Evolutionary conservation across 2,329 filamentous ascomycete species (phyloP).

Genomic region (Trichoderma sp.): DNA sequence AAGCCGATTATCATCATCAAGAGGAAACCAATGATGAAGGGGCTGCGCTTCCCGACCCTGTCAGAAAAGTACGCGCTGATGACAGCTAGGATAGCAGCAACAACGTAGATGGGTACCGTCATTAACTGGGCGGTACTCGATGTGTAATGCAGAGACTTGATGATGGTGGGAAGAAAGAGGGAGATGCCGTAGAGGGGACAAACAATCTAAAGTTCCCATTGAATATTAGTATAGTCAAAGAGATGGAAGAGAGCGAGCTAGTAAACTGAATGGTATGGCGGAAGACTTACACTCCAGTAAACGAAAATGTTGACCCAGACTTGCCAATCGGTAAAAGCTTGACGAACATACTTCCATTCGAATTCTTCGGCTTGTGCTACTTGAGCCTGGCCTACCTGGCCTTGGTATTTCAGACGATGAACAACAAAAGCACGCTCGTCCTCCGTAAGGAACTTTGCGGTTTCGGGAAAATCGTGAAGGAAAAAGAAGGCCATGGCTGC

Average conservation of each 20-base stretch:
- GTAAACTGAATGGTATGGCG: background rate
- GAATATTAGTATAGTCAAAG: background rate
- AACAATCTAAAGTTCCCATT: constrained; percentile 40
- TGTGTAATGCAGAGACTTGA: constrained; percentile 57
- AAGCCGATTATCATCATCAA: constrained; percentile 56
- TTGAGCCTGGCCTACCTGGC: constrained; percentile 32
- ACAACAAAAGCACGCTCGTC: constrained; percentile 71
- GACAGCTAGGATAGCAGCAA: constrained; percentile 60
- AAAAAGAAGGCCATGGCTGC: constrained; percentile 67
- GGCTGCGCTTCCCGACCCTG: constrained; percentile 49
- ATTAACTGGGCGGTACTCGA: constrained; percentile 62
- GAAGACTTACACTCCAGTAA: constrained; percentile 58
- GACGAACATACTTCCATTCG: constrained; percentile 70
- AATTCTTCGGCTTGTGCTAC: constrained; percentile 72
- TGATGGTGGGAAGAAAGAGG: constrained; percentile 63
- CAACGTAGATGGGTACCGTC: constrained; percentile 59
- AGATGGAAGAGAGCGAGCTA: background rate
- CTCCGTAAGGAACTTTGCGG: constrained; percentile 69
- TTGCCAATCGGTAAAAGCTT: constrained; percentile 77
- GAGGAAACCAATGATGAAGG: constrained; percentile 56
- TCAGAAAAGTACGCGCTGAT: constrained; percentile 56
- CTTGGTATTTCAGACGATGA: constrained; percentile 66
- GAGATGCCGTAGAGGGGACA: constrained; percentile 57
- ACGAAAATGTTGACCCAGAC: constrained; percentile 62
- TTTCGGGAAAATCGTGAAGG: constrained; percentile 78